Base-by-base conservation (phyloP, 1,284 basidiomycete genomes). In the Cyathus olla region DNA sequence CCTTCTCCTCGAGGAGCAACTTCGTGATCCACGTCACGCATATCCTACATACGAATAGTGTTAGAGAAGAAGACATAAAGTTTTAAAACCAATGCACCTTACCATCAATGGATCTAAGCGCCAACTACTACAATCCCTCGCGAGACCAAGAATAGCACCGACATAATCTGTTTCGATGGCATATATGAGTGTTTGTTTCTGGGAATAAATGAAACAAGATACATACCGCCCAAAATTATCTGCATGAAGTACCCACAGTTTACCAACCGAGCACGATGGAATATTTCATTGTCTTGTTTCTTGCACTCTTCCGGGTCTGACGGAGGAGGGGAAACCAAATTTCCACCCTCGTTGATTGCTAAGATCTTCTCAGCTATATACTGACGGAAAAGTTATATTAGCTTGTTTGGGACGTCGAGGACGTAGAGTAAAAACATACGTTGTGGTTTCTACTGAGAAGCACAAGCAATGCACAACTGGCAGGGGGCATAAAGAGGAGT, bases 361-460 rank as follows among this genome's bases (percentile, higher is more conserved):
- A 91, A 71, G 39, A 96, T 82, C 67, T 86, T 90, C 60, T 91
- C 81, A 0, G 91, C 92, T 61, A 94, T 86, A 71, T 87, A 93
- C 90, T 92, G 61, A 19, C 55, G 17, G 27, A n/a, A 22, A 3
- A 52, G 69, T 5, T 69, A 60, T 39, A 60, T 55, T 39, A 19
- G 19, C 35, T 19, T 53, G n/a, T 17, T 47, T 3, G 9, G 11
- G 22, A 37, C 1, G 29, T n/a, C 40, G 24, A 24, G 24, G 60
- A 50, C 2, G 24, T 11, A 46, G n/a, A 35, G 8, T 35, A 35
- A 35, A 54, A 24, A 26, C 15, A 40, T 17, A 91, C 91, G 66
- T 94, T 93, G 65, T 93, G 91, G 66, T 93, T 92, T n/a, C 92
- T 83, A 66, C 81, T 86, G 63, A 95, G 83, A 6, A 95, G 76